These are phyloP conservation scores for Reutealis trisperma DNA, from an alignment of 345 rosid species.

Conservation along the genomic window DNA sequence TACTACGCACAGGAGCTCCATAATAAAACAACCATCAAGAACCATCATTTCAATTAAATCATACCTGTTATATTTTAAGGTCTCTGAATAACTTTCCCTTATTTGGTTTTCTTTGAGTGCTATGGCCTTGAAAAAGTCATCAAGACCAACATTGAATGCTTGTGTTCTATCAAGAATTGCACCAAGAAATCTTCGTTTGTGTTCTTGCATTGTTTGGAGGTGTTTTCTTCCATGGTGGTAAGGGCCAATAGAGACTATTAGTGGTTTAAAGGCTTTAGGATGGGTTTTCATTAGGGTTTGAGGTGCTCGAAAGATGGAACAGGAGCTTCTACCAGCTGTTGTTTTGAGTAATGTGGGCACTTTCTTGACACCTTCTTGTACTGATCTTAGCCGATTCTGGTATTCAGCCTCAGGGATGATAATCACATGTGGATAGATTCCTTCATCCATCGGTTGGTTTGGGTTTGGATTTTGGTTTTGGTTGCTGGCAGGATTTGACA, in stretches of 20 bases:
- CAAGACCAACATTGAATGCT: neutral
- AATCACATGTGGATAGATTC: no score
- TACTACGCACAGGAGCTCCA: neutral
- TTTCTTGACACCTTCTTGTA: no score
- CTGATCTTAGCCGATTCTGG: no score
- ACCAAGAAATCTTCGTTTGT: constrained; percentile 19
- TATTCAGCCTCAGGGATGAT: no score
- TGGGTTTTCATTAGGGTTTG: constrained; percentile 28
- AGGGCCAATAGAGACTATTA: constrained; percentile 47
- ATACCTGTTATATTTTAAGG: neutral
- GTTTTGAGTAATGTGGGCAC: neutral
- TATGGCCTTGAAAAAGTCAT: neutral
- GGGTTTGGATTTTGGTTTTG: no score
- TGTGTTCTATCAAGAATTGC: neutral
- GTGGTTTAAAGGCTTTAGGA: constrained; percentile 40
- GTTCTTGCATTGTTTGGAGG: constrained; percentile 46
- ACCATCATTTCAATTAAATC: constrained; percentile 24
- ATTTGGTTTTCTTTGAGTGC: neutral
- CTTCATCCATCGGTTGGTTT: no score
- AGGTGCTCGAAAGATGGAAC: neutral
- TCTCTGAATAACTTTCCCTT: constrained; percentile 24
- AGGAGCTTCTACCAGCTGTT: no score
- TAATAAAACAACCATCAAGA: constrained; percentile 24
- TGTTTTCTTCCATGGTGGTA: constrained; percentile 38
- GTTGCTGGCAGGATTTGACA: no score